Evolutionary conservation across 768 basidiomycete genomes (phyloP).

Genomic region (Lactarius akahatsu): DNA sequence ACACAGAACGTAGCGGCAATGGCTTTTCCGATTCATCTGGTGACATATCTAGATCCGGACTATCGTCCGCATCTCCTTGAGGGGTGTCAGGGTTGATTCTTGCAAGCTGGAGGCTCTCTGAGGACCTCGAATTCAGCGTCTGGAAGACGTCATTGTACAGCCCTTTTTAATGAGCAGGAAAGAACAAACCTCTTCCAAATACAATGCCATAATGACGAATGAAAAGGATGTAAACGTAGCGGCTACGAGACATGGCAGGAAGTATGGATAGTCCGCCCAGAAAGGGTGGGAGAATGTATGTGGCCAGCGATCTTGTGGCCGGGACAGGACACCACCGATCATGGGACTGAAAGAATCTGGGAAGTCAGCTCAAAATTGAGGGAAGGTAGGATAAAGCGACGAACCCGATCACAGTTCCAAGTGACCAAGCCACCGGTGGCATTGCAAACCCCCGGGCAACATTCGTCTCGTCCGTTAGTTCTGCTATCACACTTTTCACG

Average conservation of each 20-base stretch:
- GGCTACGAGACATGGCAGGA: conserved; percentile 28
- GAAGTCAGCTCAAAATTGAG: not conserved
- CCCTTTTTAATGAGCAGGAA: not conserved
- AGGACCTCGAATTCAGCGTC: not conserved
- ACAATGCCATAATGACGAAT: not conserved
- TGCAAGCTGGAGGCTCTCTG: not conserved
- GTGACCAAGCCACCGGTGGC: not conserved
- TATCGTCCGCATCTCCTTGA: not conserved
- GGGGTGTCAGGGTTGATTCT: not conserved
- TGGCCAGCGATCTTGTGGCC: conserved; percentile 29
- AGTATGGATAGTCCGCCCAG: conserved; percentile 32
- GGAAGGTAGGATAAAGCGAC: not conserved
- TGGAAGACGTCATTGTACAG: not conserved
- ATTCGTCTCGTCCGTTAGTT: not conserved
- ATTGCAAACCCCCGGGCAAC: not conserved
- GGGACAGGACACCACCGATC: conserved; percentile 30
- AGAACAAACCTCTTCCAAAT: conserved; percentile 4
- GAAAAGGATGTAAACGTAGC: not conserved
- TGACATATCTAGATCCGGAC: not conserved
- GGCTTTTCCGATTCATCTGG: conserved; percentile 15
- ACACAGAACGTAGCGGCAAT: conserved; percentile 35
- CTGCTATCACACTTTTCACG: not conserved
- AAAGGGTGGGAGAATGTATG: conserved; percentile 24
- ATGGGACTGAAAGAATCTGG: conserved; percentile 20
- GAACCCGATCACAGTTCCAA: conserved; percentile 18